Evolutionary conservation across 2,329 filamentous ascomycete genomes (phyloP), one percentile per base, ranked within the genome.

Genomic region (Fusarium chuoi): DNA sequence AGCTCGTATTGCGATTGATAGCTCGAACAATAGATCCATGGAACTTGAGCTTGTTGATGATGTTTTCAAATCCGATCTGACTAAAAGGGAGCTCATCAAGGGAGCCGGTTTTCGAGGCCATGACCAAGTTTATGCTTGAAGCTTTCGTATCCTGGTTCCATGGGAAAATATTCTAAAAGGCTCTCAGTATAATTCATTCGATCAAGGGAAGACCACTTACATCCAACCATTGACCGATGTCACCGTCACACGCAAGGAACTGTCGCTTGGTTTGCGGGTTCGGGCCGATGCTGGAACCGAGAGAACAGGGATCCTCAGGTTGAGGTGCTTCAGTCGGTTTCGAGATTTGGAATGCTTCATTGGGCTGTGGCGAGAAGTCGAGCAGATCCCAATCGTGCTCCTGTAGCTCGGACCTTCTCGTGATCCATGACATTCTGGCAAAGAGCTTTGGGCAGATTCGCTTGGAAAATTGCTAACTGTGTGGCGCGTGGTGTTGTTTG

Each of bases 1-100:
- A 70, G 7, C 35, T 49, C 0, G 52, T 59, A 30, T 70, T 69
- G 22, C 65, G 52, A 9, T 69, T 69, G 45, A 69, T 69, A 10
- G 20, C 65, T 1, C 65, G n/a, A 2, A 52, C n/a, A 3, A 69
- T 70, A 3, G 67, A 70, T 0, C 65, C 65, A 11, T 70, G 67
- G 0, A 65, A 33, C 11, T 5, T 45, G 30, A 65, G 35, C 3
- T 22, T 30, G 3, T n/a, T 38, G 3, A 52, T 20, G 4, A 62
- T 36, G 5, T 2, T 17, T 6, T 15, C 17, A 5, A 56, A 65
- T 5, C 9, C 38, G 0, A 3, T n/a, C 13, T 45, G 2, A 5
- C 7, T 39, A 5, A 65, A 61, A 0, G 62, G 62, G 5, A 65
- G 24, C 15, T 65, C 62, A 15, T 61, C 62, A 22, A 65, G 55